A percentile compares a stretch with the other conserved stretches of the same genome.
phyloP scores from a whole-genome alignment of 305 asterid genomes.

The Euphrasia arctica region DNA sequence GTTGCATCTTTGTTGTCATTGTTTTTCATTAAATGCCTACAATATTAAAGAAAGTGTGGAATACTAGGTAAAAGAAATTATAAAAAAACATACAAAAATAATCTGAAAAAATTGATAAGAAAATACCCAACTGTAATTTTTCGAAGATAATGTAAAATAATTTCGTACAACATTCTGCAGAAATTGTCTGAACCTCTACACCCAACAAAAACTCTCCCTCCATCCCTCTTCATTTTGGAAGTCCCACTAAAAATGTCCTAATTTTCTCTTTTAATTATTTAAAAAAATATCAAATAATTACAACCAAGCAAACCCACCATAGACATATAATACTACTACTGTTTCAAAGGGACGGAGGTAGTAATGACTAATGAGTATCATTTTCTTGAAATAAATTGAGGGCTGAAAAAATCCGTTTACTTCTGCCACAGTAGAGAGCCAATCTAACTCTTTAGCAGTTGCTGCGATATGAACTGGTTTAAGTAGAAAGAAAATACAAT shows the following conservation, averaged over 20 bases:
- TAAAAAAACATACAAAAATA: not conserved
- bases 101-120: not conserved
- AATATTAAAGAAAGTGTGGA: not conserved
- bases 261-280: too few species aligned
- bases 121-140: not conserved
- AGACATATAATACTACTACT: too few species aligned
- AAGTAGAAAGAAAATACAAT: not conserved
- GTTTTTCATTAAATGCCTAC: not conserved
- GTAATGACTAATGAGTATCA: not conserved
- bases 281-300: too few species aligned
- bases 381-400: not conserved
- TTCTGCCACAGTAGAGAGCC: not conserved
- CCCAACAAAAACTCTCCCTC: not conserved
- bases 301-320: too few species aligned
- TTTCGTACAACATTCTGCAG: not conserved
- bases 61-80: not conserved
- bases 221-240: too few species aligned
- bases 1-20: not conserved
- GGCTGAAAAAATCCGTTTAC: not conserved
- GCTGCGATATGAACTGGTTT: not conserved
- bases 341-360: too few species aligned
- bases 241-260: too few species aligned
- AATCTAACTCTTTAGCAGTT: slow-evolving; percentile 1
- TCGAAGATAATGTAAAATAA: not conserved
- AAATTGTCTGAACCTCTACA: slow-evolving; percentile 1